These are phyloP conservation scores for Exophiala spinifera DNA, from an alignment of 2,329 filamentous ascomycete species.

Conservation along the genomic window DNA sequence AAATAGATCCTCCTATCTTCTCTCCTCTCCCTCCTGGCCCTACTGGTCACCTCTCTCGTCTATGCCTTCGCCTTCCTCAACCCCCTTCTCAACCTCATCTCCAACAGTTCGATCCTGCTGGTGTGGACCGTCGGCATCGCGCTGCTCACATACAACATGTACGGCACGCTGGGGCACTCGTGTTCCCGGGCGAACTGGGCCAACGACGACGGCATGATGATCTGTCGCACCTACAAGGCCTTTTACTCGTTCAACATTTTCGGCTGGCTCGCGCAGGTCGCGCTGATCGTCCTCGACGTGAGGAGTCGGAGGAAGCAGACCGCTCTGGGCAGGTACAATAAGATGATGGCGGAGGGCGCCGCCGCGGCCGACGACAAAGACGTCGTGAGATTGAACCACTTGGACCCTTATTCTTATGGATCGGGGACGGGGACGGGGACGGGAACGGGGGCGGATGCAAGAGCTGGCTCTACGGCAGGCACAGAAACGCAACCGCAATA, in stretches of 20 bases:
- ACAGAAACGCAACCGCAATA: too few species aligned
- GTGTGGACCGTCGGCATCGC: conserved; percentile 54
- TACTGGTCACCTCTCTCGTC: conserved; percentile 48
- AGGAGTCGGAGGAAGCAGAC: conserved; percentile 46
- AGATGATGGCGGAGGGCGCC: conserved; percentile 42
- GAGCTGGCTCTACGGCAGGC: too few species aligned
- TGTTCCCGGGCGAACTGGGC: conserved; percentile 53
- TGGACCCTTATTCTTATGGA: conserved; percentile 21
- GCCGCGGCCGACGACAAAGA: conserved; percentile 33
- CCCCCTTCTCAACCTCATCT: conserved; percentile 48
- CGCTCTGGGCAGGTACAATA: conserved; percentile 48
- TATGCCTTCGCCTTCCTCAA: conserved; percentile 53
- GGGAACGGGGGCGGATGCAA: too few species aligned
- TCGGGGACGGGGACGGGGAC: too few species aligned
- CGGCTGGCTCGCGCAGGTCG: conserved; percentile 46
- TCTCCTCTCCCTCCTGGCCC: conserved; percentile 51
- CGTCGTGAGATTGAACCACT: conserved; percentile 37
- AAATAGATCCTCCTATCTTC: conserved; percentile 51
- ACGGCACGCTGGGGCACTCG: conserved; percentile 50
- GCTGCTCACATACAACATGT: conserved; percentile 54
- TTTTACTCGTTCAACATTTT: conserved; percentile 56
- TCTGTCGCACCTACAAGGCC: conserved; percentile 59
- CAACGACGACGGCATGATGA: conserved; percentile 52
- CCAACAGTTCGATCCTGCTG: conserved; percentile 49
- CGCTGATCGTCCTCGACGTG: conserved; percentile 51